Evolutionary conservation across 257 asterid species (phyloP).

Genomic region (Forsythia viridissima): DNA sequence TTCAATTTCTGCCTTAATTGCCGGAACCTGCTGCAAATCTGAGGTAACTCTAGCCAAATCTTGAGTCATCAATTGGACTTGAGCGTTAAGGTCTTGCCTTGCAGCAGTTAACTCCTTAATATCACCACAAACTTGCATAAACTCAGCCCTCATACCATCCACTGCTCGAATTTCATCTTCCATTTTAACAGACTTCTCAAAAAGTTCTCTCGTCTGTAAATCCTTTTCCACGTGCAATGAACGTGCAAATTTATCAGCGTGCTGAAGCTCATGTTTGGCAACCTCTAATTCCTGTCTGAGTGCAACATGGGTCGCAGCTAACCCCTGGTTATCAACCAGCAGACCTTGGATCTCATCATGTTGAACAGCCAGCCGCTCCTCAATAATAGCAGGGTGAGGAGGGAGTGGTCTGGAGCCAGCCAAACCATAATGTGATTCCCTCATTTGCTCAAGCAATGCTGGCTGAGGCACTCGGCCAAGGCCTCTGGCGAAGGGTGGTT

Average conservation of each 20-base stretch:
- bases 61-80: slow-evolving; percentile 80
- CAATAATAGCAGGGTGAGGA: slow-evolving; percentile 67
- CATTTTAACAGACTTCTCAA: slow-evolving; percentile 72
- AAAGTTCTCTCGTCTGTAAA: slow-evolving; percentile 60
- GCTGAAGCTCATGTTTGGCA: slow-evolving; percentile 70
- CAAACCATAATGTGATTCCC: slow-evolving; percentile 64
- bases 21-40: slow-evolving; percentile 78
- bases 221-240: slow-evolving; percentile 69
- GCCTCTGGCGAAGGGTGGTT: slow-evolving; percentile 55
- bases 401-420: slow-evolving; percentile 63
- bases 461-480: slow-evolving; percentile 51
- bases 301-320: slow-evolving; percentile 94
- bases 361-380: slow-evolving; percentile 73
- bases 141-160: slow-evolving; percentile 77
- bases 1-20: slow-evolving; percentile 72
- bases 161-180: slow-evolving; percentile 68
- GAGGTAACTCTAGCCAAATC: slow-evolving; percentile 75
- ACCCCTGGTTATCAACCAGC: slow-evolving; percentile 79
- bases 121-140: slow-evolving; percentile 70
- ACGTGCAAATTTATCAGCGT: slow-evolving; percentile 71
- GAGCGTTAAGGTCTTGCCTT: slow-evolving; percentile 71
- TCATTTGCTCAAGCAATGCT: slow-evolving; percentile 59
- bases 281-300: slow-evolving; percentile 81
- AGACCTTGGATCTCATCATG: slow-evolving; percentile 79
- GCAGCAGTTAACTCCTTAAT: slow-evolving; percentile 72